Base-by-base conservation (phyloP, 2,329 filamentous ascomycete species). In the Salinomyces thailandicus region DNA sequence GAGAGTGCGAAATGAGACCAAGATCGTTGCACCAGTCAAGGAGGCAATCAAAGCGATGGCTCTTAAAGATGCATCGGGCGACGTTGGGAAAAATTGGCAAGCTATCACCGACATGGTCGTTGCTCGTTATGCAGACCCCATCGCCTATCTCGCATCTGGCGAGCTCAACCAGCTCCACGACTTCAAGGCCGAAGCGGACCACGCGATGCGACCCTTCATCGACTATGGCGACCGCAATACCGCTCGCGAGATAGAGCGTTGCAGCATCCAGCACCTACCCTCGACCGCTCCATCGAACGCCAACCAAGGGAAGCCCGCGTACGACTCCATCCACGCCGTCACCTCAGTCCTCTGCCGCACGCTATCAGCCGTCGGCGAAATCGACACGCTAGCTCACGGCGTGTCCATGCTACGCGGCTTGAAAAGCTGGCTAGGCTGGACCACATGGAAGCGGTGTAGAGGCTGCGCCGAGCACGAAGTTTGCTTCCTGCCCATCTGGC, bases 401-500 rank as follows among this genome's bases (percentile, higher is more conserved):
- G 35, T 62, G 3, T 41, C 49, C 2, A 45, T 48, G 2, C 43
- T 72, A 12, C 46, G 56, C 5, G 44, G 54, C 0, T 50, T 81
- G 12, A 64, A 70, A 14, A 42, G 55, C 1, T 69, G 68, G 38
- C 60, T 81, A 2, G 62, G 63, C 5, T 81, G 77, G 77, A 66
- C 72, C 3, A 64, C 58, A 0, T 80, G 74, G 74, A 77, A 73
- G 46, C 62, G 68, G 33, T 74, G 73, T 35, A 59, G 62, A 5
- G 62, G 63, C 1, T 81, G 77, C 49, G 54, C 48, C 0, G 60
- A 63, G 5, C 64, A 72, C 30, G 68, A 80, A 53, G 54, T 77
- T 2, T 75, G 75, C 42, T 67, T 73, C 31, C 61, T 79, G n/a
- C 74, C 75, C 2, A 77, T 80, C 49, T 81, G 75, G 75, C 77